phyloP scores from a whole-genome alignment of 2,329 filamentous ascomycete species.

The Aureobasidium lini region DNA sequence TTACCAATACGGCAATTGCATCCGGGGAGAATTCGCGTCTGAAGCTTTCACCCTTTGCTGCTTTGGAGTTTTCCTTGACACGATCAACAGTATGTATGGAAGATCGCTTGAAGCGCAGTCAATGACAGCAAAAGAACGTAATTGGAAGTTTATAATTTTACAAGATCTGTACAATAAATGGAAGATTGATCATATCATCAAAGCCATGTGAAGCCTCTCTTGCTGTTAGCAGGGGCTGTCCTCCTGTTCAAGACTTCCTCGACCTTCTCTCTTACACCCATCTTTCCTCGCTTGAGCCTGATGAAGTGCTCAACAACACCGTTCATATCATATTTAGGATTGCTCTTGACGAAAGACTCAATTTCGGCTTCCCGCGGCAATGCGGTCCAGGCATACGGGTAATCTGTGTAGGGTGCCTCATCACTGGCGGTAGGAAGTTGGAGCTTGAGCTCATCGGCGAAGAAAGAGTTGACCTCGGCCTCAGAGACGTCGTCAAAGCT shows the following conservation, averaged over 20 bases:
- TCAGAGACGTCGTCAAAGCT: conserved; percentile 59
- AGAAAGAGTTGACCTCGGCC: conserved; percentile 60
- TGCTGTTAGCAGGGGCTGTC: conserved; percentile 14
- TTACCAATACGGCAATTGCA: not conserved
- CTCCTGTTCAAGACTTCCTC: conserved; percentile 51
- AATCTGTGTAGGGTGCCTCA: conserved; percentile 54
- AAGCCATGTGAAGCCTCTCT: not conserved
- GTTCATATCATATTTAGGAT: conserved; percentile 26
- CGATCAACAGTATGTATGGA: not conserved
- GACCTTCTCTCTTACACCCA: conserved; percentile 51
- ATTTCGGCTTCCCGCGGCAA: conserved; percentile 66
- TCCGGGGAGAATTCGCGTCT: not conserved
- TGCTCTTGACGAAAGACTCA: conserved; percentile 32
- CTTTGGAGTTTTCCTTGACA: not conserved
- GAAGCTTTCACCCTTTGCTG: not conserved
- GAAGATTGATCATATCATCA: not conserved
- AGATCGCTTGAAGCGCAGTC: too few relatives aligned
- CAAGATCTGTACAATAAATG: not conserved
- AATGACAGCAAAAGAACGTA: too few relatives aligned
- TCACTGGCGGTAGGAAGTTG: conserved; percentile 49
- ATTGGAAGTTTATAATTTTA: not conserved
- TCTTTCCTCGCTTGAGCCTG: conserved; percentile 35
- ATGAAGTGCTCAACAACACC: conserved; percentile 35
- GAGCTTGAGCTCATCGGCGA: conserved; percentile 49
- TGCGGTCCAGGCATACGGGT: conserved; percentile 64